A percentile compares a stretch with the other conserved stretches of the same genome.
These are phyloP conservation scores for Colletotrichum abscissum DNA, from an alignment of 2,329 filamentous ascomycete species.

Conservation along the genomic window DNA sequence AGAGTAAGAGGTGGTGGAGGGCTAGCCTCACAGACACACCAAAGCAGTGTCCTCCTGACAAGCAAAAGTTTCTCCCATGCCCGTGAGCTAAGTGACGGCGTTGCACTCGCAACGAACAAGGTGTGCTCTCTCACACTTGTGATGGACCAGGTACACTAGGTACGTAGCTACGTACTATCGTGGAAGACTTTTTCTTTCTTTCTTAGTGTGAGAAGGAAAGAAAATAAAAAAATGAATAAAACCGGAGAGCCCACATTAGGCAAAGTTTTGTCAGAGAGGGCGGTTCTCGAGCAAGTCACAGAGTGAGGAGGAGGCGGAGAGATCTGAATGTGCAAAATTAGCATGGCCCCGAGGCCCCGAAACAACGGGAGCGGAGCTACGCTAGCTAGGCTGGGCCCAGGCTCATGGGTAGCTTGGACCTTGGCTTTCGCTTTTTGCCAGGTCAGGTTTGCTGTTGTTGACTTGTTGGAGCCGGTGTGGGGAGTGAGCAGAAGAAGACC, in stretches of 20 bases:
- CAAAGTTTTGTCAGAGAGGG: constrained; percentile 22
- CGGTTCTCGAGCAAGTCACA: constrained; percentile 17
- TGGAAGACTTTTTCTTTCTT: not conserved
- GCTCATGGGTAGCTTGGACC: not conserved
- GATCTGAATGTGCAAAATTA: constrained; percentile 31
- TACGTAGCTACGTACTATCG: constrained; percentile 26
- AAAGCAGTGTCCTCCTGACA: constrained; percentile 30
- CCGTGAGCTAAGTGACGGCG: constrained; percentile 25
- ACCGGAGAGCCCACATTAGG: constrained; percentile 1
- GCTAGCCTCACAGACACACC: constrained; percentile 9
- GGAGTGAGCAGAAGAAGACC: not conserved
- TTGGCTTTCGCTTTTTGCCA: not conserved
- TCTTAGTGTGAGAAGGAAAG: not conserved
- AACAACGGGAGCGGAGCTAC: constrained; percentile 30
- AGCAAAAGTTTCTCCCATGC: constrained; percentile 26
- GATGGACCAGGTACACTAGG: not conserved
- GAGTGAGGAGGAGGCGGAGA: constrained; percentile 16
- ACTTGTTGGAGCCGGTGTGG: not conserved
- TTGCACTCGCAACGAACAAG: constrained; percentile 22
- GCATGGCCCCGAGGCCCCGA: constrained; percentile 26
- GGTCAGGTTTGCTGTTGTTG: not conserved
- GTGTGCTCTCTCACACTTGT: not conserved
- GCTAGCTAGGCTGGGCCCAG: constrained; percentile 8
- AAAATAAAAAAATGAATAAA: not conserved
- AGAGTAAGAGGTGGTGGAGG: constrained; percentile 15